phyloP scores from a whole-genome alignment of 2,329 filamentous ascomycete species.

The Penicillium sp. region DNA sequence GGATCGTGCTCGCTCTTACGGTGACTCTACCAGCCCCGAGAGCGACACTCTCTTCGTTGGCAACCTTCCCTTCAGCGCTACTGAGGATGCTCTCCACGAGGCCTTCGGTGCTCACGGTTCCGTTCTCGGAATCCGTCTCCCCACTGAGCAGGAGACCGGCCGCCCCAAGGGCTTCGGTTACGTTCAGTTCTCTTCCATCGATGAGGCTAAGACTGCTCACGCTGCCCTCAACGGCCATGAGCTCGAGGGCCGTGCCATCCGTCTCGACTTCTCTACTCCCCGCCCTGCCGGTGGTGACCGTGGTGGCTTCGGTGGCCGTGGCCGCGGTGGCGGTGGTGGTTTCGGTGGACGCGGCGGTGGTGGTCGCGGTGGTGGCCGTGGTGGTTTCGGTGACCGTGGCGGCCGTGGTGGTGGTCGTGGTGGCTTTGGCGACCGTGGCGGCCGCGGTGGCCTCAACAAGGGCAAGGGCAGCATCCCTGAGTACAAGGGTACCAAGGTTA shows the following conservation, averaged over 20 bases:
- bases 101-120: slow-evolving; percentile 70
- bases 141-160: slow-evolving; percentile 81
- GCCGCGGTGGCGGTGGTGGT: slow-evolving; percentile 50
- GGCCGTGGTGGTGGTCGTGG: slow-evolving; percentile 49
- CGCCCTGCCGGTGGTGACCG: slow-evolving; percentile 57
- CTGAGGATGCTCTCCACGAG: slow-evolving; percentile 70
- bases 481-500: slow-evolving; percentile 78
- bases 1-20: slow-evolving; percentile 56
- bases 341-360: slow-evolving; percentile 37
- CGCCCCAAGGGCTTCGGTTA: slow-evolving; percentile 91
- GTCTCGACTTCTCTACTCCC: slow-evolving; percentile 76
- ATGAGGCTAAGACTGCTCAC: slow-evolving; percentile 76
- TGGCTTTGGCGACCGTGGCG: slow-evolving; percentile 49
- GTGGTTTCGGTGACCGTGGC: slow-evolving; percentile 44
- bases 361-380: slow-evolving; percentile 51
- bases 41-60: slow-evolving; percentile 88
- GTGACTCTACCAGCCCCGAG: slow-evolving; percentile 75
- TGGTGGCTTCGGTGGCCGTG: slow-evolving; percentile 48
- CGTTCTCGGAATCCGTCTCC: slow-evolving; percentile 78
- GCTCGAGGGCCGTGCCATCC: slow-evolving; percentile 69
- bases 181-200: slow-evolving; percentile 75
- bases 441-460: slow-evolving; percentile 48
- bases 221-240: slow-evolving; percentile 68
- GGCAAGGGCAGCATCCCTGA: slow-evolving; percentile 59
- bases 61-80: slow-evolving; percentile 81